phyloP scores from a whole-genome alignment of 257 asterid species.

The Nicotiana knightiana region DNA sequence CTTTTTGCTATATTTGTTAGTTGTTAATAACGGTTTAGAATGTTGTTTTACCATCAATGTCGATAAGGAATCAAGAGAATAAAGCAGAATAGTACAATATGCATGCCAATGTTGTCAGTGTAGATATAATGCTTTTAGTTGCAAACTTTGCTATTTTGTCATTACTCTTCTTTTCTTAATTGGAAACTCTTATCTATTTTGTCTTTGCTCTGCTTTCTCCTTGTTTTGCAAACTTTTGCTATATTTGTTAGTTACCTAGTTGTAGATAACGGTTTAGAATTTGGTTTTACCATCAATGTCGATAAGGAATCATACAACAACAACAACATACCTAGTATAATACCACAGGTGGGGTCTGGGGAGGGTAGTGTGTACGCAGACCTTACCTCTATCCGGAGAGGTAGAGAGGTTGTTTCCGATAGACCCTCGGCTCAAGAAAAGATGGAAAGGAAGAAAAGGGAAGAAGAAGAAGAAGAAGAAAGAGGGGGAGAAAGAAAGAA shows the following conservation, averaged over 20 bases:
- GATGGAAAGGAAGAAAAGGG: too few relatives aligned
- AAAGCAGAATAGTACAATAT: neutral
- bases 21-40: neutral
- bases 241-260: neutral
- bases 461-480: too few relatives aligned
- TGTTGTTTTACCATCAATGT: neutral
- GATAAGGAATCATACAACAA: neutral
- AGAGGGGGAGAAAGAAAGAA: too few relatives aligned
- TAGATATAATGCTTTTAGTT: neutral
- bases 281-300: neutral
- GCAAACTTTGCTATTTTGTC: neutral
- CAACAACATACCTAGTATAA: too few relatives aligned
- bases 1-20: neutral
- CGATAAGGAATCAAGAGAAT: neutral
- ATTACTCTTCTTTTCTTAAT: neutral
- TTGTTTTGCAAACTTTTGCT: neutral
- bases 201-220: neutral
- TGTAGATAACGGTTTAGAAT: neutral
- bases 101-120: neutral
- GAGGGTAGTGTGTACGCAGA: too few relatives aligned
- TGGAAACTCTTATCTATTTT: neutral
- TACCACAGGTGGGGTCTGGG: too few relatives aligned
- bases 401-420: too few relatives aligned
- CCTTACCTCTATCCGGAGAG: too few relatives aligned
- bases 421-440: too few relatives aligned